Base-by-base conservation (phyloP, 495 filamentous ascomycete species). In the Daldinia caldariorum region DNA sequence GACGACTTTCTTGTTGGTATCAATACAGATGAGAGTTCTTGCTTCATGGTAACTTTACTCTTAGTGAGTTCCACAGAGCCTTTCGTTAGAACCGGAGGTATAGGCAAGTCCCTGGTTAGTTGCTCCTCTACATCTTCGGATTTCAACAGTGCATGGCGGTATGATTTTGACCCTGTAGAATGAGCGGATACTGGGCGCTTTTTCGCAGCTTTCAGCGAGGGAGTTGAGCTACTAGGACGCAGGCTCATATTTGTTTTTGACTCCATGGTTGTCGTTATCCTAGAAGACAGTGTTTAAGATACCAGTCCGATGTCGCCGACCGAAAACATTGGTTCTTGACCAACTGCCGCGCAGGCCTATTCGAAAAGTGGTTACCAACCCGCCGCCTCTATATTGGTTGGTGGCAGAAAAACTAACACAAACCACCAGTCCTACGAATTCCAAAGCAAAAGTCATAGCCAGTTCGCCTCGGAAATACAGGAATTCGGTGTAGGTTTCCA, bases 101-200 rank as follows among this genome's bases (percentile, higher is more conserved):
- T 38, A 51, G 72, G 75, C 10, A 47, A 41, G 12, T 75, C 75
- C 54, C 70, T 73, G 12, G 59, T 45, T 13, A 50, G 38, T 9
- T 66, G 61, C 29, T 65, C 63, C 2, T 26, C 26, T 18, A 60
- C 34, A 60, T 39, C n/a, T 10, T 70, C 69, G 7, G 54, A 60
- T 49, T 71, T 73, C 51, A 75, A 45, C 32, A 77, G 51, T 4
- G 20, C 56, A 71, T 75, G 75, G 22, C 65, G 72, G 39, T 47
- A 49, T 58, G 50, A 60, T 35, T 58, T 66, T 13, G 63, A 69
- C 8, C 35, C 47, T 39, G 53, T 57, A 14, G 74, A 73, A 32
- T 47, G 67, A 31, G 61, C 35, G 10, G 74, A 76, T 37, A 34
- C 58, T 38, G 72, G 67, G 6, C 67, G 66, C 50, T 57, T 63